A percentile compares a stretch with the other conserved stretches of the same genome.
Conservation (phyloP, 495 filamentous ascomycete species). For the Evernia prunastri region DNA sequence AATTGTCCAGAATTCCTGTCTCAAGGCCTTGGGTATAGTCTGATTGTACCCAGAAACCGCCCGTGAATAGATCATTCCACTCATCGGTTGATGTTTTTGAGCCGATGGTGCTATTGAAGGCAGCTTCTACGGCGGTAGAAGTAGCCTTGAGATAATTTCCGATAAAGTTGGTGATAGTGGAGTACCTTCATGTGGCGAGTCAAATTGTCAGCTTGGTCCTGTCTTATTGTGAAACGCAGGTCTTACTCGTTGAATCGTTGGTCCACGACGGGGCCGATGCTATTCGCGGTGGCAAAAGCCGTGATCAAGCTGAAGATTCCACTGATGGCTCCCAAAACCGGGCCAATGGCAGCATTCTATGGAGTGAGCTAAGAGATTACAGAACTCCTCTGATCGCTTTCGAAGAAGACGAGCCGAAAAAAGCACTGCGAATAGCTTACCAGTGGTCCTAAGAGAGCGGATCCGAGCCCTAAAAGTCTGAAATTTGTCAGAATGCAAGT, state of each 20-base stretch:
- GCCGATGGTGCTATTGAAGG: conserved; percentile 14
- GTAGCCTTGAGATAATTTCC: conserved; percentile 12
- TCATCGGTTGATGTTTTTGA: conserved; percentile 2
- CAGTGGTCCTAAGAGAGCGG: too few species aligned
- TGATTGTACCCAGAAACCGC: background rate
- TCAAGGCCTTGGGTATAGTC: background rate
- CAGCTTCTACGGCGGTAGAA: conserved; percentile 2
- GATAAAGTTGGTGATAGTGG: conserved; percentile 10
- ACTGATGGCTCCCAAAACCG: background rate
- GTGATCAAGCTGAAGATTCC: background rate
- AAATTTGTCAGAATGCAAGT: background rate
- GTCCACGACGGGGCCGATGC: conserved; percentile 17
- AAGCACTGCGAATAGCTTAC: too few species aligned
- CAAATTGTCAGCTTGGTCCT: background rate
- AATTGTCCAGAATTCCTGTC: background rate
- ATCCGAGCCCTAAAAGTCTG: too few species aligned
- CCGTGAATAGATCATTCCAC: background rate
- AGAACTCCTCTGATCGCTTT: too few species aligned
- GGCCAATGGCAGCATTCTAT: background rate
- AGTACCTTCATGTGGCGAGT: background rate
- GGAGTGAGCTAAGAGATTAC: background rate
- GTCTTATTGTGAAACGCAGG: background rate
- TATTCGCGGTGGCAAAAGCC: conserved; percentile 1
- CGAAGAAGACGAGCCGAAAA: too few species aligned
- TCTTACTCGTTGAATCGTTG: conserved; percentile 18